A percentile compares a stretch with the other conserved stretches of the same genome.
Evolutionary conservation across 306 rosid genomes (phyloP).

Genomic region (Coriaria nepalensis): DNA sequence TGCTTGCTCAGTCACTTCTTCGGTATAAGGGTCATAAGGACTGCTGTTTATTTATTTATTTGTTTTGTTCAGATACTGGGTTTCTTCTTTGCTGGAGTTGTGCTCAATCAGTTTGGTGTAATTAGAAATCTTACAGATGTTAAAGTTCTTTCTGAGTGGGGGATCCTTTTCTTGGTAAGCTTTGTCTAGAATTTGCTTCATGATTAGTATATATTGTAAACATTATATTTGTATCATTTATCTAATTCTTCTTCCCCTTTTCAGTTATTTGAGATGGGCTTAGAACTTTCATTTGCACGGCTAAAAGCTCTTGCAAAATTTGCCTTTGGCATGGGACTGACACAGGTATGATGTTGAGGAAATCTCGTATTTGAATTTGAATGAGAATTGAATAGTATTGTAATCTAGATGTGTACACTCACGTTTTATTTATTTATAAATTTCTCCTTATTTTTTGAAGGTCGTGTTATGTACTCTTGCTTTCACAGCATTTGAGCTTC

Average conservation of each 20-base stretch:
- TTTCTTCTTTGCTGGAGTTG: conserved; percentile 89
- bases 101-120: conserved; percentile 92
- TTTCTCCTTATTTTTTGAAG: conserved; percentile 37
- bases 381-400: background rate
- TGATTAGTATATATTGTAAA: conserved; percentile 5
- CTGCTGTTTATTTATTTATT: background rate
- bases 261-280: conserved; percentile 98
- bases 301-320: conserved; percentile 94
- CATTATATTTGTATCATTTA: background rate
- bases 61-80: conserved; percentile 67
- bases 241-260: conserved; percentile 16
- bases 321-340: conserved; percentile 93
- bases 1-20: background rate
- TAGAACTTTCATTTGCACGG: conserved; percentile 96
- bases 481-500: conserved; percentile 98
- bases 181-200: conserved; percentile 12
- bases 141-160: conserved; percentile 93
- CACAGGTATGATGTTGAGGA: conserved; percentile 59
- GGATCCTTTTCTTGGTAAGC: conserved; percentile 99
- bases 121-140: conserved; percentile 88
- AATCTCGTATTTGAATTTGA: background rate
- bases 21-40: conserved; percentile 3
- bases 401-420: background rate
- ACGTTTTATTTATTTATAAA: conserved; percentile 5
- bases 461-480: conserved; percentile 82